These are phyloP conservation scores for Sordaria brevicollis DNA, from an alignment of 495 filamentous ascomycete species.

Conservation along the genomic window DNA sequence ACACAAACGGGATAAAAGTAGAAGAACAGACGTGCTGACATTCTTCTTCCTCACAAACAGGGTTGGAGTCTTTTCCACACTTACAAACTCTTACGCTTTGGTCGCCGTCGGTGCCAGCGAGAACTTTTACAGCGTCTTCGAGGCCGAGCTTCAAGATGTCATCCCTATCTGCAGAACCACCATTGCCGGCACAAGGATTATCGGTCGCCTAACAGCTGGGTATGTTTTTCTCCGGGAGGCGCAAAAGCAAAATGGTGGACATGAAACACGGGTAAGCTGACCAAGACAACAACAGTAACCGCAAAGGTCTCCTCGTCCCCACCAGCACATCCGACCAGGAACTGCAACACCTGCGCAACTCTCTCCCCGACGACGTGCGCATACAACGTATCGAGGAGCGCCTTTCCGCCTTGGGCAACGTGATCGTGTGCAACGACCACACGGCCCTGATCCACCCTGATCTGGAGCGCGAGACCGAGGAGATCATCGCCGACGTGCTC, in stretches of 20 bases:
- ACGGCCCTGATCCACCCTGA: constrained; percentile 95
- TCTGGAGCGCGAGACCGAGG: constrained; percentile 89
- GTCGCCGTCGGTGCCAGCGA: constrained; percentile 90
- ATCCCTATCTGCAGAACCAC: constrained; percentile 96
- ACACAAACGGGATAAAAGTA: not conserved
- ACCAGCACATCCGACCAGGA: constrained; percentile 97
- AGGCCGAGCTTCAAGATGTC: constrained; percentile 92
- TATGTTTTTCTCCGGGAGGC: constrained; percentile 33
- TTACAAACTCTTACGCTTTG: constrained; percentile 92
- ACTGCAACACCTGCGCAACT: constrained; percentile 90
- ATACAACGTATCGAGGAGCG: constrained; percentile 95
- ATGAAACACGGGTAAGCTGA: not conserved
- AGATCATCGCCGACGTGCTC: constrained; percentile 91
- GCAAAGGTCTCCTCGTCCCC: constrained; percentile 90
- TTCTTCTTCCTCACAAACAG: constrained; percentile 34
- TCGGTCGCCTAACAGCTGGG: constrained; percentile 92
- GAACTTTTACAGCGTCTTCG: constrained; percentile 98
- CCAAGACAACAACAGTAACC: constrained; percentile 51
- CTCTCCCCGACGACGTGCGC: constrained; percentile 77
- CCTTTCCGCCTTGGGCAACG: constrained; percentile 89
- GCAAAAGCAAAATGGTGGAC: not conserved
- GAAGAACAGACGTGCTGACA: not conserved
- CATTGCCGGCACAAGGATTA: constrained; percentile 93
- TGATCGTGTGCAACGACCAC: constrained; percentile 94
- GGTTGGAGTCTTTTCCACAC: constrained; percentile 89